Evolutionary conservation across 306 rosid species (phyloP), one percentile per base, ranked within the genome.

Genomic region (Acmispon strigosus): DNA sequence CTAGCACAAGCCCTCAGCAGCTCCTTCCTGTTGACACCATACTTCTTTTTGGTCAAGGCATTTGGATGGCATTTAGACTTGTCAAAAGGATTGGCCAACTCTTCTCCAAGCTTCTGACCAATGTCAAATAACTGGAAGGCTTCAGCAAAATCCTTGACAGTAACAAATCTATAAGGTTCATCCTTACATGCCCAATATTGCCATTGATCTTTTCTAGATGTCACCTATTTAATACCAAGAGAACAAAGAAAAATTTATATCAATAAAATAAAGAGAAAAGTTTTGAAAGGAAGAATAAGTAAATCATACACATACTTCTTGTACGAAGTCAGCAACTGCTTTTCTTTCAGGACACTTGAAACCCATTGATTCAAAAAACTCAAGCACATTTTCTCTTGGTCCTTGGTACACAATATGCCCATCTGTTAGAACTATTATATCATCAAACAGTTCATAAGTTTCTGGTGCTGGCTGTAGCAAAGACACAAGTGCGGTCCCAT

Each of bases 341-440:
- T 91, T 91, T 66, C 97, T 84, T 14, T 88, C 88, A 2, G 96
- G 97, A 84, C 97, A 91, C 66, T 77, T 84, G 80, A 82, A 82
- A 4, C 78, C 84, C 42, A 44, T 49, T 10, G 65, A 56, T 69
- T 86, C 87, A 6, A 90, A 90, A 73, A 91, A 91, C 10, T 85
- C 86, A 0, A 91, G 84, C 2, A 88, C 86, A 50, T 76, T 74
- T 34, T 85, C 86, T 8, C 87, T 64, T 0, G 86, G 92, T 55
- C 97, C 97, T 66, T 91, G 96, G 74, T 88, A 88, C 10, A 88
- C 86, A 39, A 87, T 73, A n/a, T 85, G 87, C 2, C 97, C 92
- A 36, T 88, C 92, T 0, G 89, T 85, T 27, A 91, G 83, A 3
- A 91, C 73, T 20, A 91, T 59, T 5, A 82, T 63, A 65, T 82